phyloP scores from a whole-genome alignment of 148 eudicot genomes.

The Polygonum aviculare region DNA sequence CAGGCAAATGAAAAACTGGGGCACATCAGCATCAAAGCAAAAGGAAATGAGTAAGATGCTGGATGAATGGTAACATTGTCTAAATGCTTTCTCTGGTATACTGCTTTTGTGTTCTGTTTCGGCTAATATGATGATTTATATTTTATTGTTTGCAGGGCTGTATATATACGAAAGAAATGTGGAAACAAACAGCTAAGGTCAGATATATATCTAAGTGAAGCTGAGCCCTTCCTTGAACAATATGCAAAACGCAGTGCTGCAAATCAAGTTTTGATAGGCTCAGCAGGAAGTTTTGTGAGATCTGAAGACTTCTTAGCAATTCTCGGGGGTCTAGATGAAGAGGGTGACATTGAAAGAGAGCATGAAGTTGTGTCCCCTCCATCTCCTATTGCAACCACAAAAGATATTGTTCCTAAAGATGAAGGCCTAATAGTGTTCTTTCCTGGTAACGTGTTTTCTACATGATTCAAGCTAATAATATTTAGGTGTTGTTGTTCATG shows the following conservation, averaged over 20 bases:
- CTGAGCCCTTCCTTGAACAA: constrained; percentile 91
- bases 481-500: neutral
- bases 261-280: constrained; percentile 70
- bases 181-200: constrained; percentile 55
- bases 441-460: constrained; percentile 50
- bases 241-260: constrained; percentile 78
- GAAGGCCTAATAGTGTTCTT: constrained; percentile 84
- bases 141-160: constrained; percentile 51
- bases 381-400: constrained; percentile 25
- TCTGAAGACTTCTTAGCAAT: constrained; percentile 81
- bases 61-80: constrained; percentile 69
- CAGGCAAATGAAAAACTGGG: constrained; percentile 95
- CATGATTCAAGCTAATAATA: neutral
- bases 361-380: constrained; percentile 31
- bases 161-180: constrained; percentile 57
- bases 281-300: constrained; percentile 74
- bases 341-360: constrained; percentile 69
- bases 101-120: neutral
- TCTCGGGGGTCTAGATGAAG: constrained; percentile 72
- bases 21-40: constrained; percentile 71
- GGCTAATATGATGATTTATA: neutral
- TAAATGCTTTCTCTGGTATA: neutral
- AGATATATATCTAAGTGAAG: constrained; percentile 75
- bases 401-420: constrained; percentile 44
- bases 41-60: constrained; percentile 69